These are phyloP conservation scores for Raphanus hybrid DNA, from an alignment of 441 rosid species.

Conservation along the genomic window DNA sequence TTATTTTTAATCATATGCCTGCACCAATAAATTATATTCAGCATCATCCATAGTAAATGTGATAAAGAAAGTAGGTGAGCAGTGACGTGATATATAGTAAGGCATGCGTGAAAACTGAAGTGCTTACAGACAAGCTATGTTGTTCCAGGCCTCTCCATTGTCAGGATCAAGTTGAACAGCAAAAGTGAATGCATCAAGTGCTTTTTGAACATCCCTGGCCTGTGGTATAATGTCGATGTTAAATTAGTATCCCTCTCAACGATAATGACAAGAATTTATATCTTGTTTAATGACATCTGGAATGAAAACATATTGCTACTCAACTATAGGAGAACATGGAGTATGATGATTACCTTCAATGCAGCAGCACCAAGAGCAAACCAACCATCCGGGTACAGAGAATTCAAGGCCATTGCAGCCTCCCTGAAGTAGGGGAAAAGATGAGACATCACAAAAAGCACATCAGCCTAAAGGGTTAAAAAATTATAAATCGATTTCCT, in stretches of 20 bases:
- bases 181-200: constrained; percentile 87
- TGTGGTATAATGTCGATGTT: constrained; percentile 41
- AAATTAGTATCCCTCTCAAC: constrained; percentile 29
- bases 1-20: constrained; percentile 94
- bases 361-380: constrained; percentile 99
- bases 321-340: constrained; percentile 18
- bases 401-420: constrained; percentile 93
- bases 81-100: constrained; percentile 6
- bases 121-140: constrained; percentile 93
- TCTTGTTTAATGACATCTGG: not conserved
- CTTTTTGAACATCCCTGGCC: constrained; percentile 91
- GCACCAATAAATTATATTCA: constrained; percentile 35
- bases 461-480: constrained; percentile 18
- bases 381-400: constrained; percentile 96
- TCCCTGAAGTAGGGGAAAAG: constrained; percentile 55
- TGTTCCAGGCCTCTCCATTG: constrained; percentile 98
- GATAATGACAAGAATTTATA: constrained; percentile 5
- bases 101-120: constrained; percentile 31
- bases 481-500: not conserved
- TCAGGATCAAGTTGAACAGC: constrained; percentile 99
- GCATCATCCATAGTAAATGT: constrained; percentile 2
- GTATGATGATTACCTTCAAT: constrained; percentile 64
- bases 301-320: not conserved
- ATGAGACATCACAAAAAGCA: constrained; percentile 25
- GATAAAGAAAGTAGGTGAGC: constrained; percentile 4